phyloP scores from a whole-genome alignment of 495 filamentous ascomycete genomes.

The Melanomma pulvis-pyrius region DNA sequence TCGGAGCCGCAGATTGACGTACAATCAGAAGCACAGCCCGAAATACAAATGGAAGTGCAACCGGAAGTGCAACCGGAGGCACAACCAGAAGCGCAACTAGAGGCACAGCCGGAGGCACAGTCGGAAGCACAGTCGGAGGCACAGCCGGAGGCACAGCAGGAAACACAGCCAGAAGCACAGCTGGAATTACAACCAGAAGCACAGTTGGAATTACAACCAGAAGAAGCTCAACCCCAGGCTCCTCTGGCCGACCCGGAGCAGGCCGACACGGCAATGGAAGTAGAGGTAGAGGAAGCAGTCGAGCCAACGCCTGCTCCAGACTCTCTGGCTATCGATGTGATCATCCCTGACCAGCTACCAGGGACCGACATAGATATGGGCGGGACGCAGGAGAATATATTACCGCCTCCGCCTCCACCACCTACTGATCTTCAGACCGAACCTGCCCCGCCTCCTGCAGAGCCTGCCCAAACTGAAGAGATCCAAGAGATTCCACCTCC shows the following conservation, averaged over 20 bases:
- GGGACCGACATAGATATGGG: constrained; percentile 35
- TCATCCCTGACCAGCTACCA: constrained; percentile 14
- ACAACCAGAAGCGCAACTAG: neutral
- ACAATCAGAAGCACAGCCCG: neutral
- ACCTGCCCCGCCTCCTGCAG: constrained; percentile 8
- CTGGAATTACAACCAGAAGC: neutral
- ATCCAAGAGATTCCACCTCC: constrained; percentile 8
- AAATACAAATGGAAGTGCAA: neutral
- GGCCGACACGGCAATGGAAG: constrained; percentile 26
- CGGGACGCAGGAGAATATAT: constrained; percentile 22
- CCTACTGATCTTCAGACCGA: constrained; percentile 1
- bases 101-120: neutral
- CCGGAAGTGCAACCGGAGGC: neutral
- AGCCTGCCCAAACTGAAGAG: neutral
- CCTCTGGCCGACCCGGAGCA: neutral
- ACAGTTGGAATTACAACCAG: neutral
- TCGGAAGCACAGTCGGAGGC: neutral
- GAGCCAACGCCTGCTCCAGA: constrained; percentile 15
- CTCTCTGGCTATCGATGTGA: constrained; percentile 23
- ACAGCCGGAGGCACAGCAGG: neutral
- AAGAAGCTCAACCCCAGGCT: neutral
- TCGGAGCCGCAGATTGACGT: neutral
- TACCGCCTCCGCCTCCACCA: constrained; percentile 23
- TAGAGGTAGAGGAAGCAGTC: constrained; percentile 16
- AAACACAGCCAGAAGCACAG: neutral